Conservation (phyloP, 2,329 filamentous ascomycete genomes). For the Atkinsonella texensis region DNA sequence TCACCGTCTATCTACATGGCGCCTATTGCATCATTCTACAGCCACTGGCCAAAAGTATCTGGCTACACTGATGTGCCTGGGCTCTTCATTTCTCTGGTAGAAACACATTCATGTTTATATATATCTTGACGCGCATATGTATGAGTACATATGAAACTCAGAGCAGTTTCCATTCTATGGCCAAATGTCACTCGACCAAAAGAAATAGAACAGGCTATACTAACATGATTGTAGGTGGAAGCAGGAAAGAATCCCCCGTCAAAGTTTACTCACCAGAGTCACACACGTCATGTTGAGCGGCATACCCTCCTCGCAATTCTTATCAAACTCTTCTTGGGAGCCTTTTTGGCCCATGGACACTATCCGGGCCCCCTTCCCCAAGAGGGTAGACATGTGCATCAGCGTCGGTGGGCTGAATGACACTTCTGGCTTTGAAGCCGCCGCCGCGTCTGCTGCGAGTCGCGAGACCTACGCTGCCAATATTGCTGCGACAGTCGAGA, state of each 20-base stretch:
- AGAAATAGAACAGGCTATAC: not conserved
- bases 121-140: no score
- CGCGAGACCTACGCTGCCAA: constrained; percentile 45
- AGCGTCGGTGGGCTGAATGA: constrained; percentile 57
- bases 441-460: constrained; percentile 31
- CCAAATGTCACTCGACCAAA: no score
- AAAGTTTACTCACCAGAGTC: constrained; percentile 28
- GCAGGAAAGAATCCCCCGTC: not conserved
- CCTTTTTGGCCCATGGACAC: constrained; percentile 41
- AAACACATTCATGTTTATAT: no score
- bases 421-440: constrained; percentile 40
- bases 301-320: constrained; percentile 38
- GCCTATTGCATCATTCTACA: no score
- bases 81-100: no score
- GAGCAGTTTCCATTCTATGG: no score
- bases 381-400: constrained; percentile 46
- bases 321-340: constrained; percentile 29
- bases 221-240: not conserved
- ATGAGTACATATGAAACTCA: no score
- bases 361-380: constrained; percentile 38
- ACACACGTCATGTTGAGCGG: constrained; percentile 45
- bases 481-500: constrained; percentile 39
- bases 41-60: no score
- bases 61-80: no score
- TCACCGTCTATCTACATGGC: no score